Evolutionary conservation across 768 basidiomycete species (phyloP).

Genomic region (Pisolithus sp.): DNA sequence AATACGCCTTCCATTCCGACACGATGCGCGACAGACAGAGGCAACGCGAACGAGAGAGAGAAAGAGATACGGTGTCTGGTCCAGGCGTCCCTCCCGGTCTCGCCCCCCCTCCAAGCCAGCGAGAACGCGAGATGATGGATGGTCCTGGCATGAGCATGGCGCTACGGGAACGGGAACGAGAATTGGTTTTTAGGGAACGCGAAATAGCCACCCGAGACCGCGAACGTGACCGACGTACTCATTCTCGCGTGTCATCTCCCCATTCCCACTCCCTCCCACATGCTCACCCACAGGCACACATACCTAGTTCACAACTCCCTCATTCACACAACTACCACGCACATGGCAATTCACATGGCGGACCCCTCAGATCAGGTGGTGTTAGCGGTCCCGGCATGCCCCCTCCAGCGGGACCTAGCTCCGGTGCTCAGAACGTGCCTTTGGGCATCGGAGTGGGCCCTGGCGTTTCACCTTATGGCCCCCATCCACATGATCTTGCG

Average conservation of each 20-base stretch:
- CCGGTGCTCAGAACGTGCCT: not conserved
- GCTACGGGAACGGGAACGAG: not conserved
- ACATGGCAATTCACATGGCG: not conserved
- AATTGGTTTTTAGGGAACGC: conserved; percentile 16
- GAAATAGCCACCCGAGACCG: conserved; percentile 15
- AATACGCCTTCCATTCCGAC: not conserved
- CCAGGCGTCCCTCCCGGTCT: conserved; percentile 1
- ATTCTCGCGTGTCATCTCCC: conserved; percentile 23
- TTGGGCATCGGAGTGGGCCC: not conserved
- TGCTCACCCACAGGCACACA: conserved; percentile 3
- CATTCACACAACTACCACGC: conserved; percentile 3
- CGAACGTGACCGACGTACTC: conserved; percentile 24
- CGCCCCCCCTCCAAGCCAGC: not conserved
- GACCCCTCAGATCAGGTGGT: not conserved
- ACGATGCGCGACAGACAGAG: not conserved
- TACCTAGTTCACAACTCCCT: conserved; percentile 3
- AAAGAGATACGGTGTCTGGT: conserved; percentile 10
- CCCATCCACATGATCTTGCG: conserved; percentile 16
- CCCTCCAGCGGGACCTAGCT: conserved; percentile 1
- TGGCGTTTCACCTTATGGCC: not conserved
- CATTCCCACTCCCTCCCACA: conserved; percentile 7
- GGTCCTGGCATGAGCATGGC: not conserved
- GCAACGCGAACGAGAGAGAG: conserved; percentile 13
- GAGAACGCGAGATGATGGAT: conserved; percentile 8
- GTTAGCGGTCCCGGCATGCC: conserved; percentile 3